A percentile compares a stretch with the other conserved stretches of the same genome.
These are phyloP conservation scores for Tetradesmus obliquus DNA, from an alignment of 139 green algal species.

Conservation along the genomic window DNA sequence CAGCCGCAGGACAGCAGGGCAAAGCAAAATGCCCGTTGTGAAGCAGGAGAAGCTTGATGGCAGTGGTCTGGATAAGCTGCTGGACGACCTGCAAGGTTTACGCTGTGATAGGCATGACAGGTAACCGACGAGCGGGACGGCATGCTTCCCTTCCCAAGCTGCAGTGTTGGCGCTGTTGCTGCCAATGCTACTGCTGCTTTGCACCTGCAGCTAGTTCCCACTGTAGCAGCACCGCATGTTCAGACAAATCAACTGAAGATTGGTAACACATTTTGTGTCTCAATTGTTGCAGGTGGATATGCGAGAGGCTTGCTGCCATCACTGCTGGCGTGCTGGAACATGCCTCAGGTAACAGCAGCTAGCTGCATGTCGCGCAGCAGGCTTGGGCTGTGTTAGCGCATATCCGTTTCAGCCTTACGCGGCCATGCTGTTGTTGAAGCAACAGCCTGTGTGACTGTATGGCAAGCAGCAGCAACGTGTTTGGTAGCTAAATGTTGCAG, in stretches of 20 bases:
- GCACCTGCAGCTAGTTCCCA: no score
- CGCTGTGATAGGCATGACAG: not conserved
- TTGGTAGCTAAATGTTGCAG: no score
- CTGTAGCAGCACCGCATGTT: not conserved
- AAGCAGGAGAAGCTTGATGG: not conserved
- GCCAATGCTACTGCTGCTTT: not conserved
- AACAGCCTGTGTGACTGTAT: no score
- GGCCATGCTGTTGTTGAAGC: no score
- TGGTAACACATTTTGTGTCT: not conserved
- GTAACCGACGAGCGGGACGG: not conserved
- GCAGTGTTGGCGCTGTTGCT: not conserved
- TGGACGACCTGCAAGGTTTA: not conserved
- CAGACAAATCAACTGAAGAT: not conserved
- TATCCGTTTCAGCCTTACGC: no score
- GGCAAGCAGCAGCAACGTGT: no score
- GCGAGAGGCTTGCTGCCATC: not conserved
- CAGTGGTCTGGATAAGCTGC: not conserved
- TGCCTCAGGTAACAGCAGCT: not conserved
- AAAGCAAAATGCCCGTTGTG: not conserved
- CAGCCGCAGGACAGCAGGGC: not conserved
- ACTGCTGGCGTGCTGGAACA: not conserved
- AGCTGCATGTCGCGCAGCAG: not conserved
- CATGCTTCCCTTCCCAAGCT: not conserved
- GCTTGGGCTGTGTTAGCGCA: no score
- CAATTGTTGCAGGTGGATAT: not conserved